Conservation (phyloP, 164 flowering plant genomes). For the Piper betle region DNA sequence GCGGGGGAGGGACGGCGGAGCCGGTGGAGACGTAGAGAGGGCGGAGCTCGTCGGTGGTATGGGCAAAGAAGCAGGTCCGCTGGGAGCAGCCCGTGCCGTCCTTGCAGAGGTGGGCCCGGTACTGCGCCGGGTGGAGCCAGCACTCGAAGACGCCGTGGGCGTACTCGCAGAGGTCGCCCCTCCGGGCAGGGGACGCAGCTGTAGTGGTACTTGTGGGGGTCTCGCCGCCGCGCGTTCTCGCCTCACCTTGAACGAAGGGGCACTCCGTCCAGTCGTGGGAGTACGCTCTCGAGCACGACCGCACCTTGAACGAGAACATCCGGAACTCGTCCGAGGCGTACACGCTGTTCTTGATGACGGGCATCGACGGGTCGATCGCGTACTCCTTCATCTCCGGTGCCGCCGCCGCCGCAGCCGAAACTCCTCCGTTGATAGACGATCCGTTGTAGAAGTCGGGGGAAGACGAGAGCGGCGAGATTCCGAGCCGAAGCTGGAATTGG, state of each 20-base stretch:
- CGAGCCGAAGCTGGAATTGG: constrained; percentile 15
- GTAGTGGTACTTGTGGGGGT: constrained; percentile 88
- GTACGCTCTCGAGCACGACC: constrained; percentile 90
- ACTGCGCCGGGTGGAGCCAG: no score
- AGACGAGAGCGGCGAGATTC: constrained; percentile 48
- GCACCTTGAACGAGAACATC: constrained; percentile 90
- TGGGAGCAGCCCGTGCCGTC: no score
- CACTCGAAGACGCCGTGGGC: constrained; percentile 55
- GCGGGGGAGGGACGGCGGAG: constrained; percentile 81
- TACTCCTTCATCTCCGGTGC: constrained; percentile 69
- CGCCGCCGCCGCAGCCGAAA: constrained; percentile 5
- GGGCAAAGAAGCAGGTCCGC: no score
- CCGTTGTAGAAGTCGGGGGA: constrained; percentile 37
- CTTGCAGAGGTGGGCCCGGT: no score
- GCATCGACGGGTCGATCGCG: constrained; percentile 75
- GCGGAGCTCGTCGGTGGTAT: no score
- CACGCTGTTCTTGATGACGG: constrained; percentile 86
- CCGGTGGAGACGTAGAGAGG: no score
- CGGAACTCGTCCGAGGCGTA: constrained; percentile 87
- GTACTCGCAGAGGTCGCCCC: constrained; percentile 87
- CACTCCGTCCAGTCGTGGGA: constrained; percentile 99
- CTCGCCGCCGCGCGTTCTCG: constrained; percentile 92
- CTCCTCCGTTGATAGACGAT: constrained; percentile 32
- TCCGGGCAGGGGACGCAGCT: constrained; percentile 98
- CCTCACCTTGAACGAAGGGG: constrained; percentile 99